A percentile compares a stretch with the other conserved stretches of the same genome.
These are phyloP conservation scores for Gaultheria prostrata DNA, from an alignment of 148 eudicot species.

Conservation along the genomic window DNA sequence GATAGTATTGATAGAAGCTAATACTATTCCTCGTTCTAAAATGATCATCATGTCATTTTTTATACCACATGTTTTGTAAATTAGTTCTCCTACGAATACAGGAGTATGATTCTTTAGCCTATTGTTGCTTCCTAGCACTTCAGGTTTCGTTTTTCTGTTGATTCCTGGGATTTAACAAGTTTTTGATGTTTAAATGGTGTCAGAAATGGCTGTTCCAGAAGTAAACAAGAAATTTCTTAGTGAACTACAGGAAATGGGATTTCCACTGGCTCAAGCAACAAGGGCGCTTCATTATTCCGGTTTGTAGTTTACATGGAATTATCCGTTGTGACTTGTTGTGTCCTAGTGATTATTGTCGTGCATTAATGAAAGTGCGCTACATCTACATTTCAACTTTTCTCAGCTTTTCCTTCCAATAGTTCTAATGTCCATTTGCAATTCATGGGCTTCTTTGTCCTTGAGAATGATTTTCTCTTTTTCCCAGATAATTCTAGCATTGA, in stretches of 20 bases:
- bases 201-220: conserved; percentile 67
- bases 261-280: conserved; percentile 54
- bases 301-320: conserved; percentile 24
- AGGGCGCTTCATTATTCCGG: conserved; percentile 72
- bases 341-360: not conserved
- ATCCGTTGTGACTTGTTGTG: not conserved
- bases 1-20: not conserved
- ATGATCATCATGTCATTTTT: not conserved
- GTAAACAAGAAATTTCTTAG: conserved; percentile 52
- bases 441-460: not conserved
- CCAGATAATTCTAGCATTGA: conserved; percentile 69
- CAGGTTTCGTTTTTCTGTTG: not conserved
- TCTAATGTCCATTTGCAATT: not conserved
- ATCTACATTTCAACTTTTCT: not conserved
- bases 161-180: not conserved
- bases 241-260: conserved; percentile 76
- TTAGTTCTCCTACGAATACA: no score
- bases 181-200: not conserved
- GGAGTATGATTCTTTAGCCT: not conserved
- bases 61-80: no score
- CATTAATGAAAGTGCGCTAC: not conserved
- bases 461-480: conserved; percentile 6
- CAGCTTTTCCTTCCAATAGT: not conserved
- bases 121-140: no score
- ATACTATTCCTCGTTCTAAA: not conserved